phyloP scores from a whole-genome alignment of 2,329 filamentous ascomycete species.

The Colletotrichum eremochloae region DNA sequence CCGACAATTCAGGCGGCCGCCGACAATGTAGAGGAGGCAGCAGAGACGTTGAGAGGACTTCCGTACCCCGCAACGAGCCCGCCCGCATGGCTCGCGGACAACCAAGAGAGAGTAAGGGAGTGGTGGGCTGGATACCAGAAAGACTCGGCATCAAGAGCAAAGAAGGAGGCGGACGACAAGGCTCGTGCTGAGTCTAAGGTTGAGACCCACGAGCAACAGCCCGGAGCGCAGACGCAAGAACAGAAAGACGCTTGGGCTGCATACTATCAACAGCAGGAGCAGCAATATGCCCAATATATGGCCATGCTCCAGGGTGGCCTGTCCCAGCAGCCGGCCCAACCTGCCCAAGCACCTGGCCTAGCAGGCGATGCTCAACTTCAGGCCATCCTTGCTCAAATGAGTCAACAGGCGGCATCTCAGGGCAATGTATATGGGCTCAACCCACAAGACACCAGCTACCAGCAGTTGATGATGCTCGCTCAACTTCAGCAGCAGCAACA shows the following conservation, averaged over 20 bases:
- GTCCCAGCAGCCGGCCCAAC: constrained; percentile 42
- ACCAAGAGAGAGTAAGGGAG: constrained; percentile 61
- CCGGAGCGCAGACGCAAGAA: constrained; percentile 39
- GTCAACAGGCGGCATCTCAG: constrained; percentile 47
- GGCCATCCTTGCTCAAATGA: constrained; percentile 59
- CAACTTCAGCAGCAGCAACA: constrained; percentile 53
- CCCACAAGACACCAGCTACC: constrained; percentile 56
- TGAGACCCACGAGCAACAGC: constrained; percentile 49
- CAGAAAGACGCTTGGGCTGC: constrained; percentile 48
- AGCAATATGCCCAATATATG: constrained; percentile 57
- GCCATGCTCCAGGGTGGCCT: constrained; percentile 56
- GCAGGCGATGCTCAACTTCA: constrained; percentile 54
- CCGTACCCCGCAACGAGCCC: constrained; percentile 65
- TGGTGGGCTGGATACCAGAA: constrained; percentile 66
- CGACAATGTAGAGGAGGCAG: constrained; percentile 58
- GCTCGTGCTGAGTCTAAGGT: constrained; percentile 49
- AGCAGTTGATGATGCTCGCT: constrained; percentile 55
- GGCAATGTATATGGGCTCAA: constrained; percentile 50
- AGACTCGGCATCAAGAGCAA: constrained; percentile 54
- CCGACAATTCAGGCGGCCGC: constrained; percentile 58
- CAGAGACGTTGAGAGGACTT: constrained; percentile 58
- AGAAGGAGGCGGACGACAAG: constrained; percentile 55
- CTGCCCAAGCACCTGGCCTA: constrained; percentile 30
- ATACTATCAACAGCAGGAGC: constrained; percentile 47
- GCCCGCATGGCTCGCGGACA: constrained; percentile 64